A percentile compares a stretch with the other conserved stretches of the same genome.
These are phyloP conservation scores for Bretziella fagacearum DNA, from an alignment of 2,329 filamentous ascomycete species.

Conservation along the genomic window DNA sequence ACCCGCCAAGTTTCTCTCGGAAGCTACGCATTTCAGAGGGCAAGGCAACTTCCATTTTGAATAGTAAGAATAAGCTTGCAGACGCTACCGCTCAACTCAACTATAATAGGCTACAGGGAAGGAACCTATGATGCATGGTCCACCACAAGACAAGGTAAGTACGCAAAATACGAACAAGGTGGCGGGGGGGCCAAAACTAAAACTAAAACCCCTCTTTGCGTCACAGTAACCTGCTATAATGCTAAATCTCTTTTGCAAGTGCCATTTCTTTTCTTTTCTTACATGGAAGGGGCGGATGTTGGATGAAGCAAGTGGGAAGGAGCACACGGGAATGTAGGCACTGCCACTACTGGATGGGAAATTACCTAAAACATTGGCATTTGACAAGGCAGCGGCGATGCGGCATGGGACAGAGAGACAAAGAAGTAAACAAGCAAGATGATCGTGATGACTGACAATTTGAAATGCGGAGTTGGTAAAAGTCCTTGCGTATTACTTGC, in stretches of 20 bases:
- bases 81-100: neutral
- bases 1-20: neutral
- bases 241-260: neutral
- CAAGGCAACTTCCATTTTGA: neutral
- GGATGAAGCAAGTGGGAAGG: neutral
- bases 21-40: neutral
- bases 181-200: neutral
- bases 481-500: no score
- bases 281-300: neutral
- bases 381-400: no score
- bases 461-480: no score
- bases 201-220: neutral
- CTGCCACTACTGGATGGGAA: neutral
- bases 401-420: no score
- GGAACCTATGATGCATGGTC: conserved; percentile 2
- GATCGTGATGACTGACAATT: no score
- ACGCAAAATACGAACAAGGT: neutral
- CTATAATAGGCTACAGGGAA: neutral
- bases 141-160: neutral
- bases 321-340: neutral
- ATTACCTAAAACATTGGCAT: no score
- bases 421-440: no score
- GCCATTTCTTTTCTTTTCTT: conserved; percentile 1
- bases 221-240: neutral
- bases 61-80: conserved; percentile 3